Base-by-base conservation (phyloP, 768 basidiomycete genomes). In the Artomyces pyxidatus region DNA sequence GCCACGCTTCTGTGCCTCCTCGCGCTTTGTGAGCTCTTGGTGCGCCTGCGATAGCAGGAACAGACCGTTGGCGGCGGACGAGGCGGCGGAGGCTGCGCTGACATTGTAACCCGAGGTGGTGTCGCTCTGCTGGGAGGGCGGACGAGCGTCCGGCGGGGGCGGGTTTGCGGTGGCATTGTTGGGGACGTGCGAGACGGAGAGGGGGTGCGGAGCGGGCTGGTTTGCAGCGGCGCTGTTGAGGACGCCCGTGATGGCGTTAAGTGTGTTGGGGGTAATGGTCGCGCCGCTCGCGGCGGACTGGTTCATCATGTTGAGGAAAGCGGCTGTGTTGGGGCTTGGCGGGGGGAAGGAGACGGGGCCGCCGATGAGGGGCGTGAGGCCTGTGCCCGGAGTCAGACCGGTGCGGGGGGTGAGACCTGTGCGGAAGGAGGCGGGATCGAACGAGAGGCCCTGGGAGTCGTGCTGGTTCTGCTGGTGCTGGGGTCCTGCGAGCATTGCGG, bases 21-120 rank as follows among this genome's bases (percentile, higher is more conserved):
- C 92, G n/a, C 90, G 81, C 70, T 94, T 95, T 30, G 88, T 89
- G 51, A 96, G 80, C 72, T 95, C 93, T 64, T 96, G 93, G 63
- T 96, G 93, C 23, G 93, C 94, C 68, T 97, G 93, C 1, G 83
- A 86, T 46, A 97, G 81, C 42, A 97, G 73, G 70, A 94, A 97
- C 40, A 97, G 79, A 23, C 94, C 93, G 62, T 95, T 96, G 45
- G 91, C 86, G 47, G 91, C 89, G 17, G 80, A 74, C 46, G 66
- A 77, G 2, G 89, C 74, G 8, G 85, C 78, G 37, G 70, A 81
- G 42, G 73, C 73, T 3, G 85, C 68, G 19, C 70, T 68, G 23
- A 52, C 48, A 53, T 62, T 65, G 41, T 68, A 73, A n/a, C n/a
- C n/a, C n/a, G n/a, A n/a, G 22, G 47, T 41, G 11, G 48, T 47